Evolutionary conservation across 2,329 filamentous ascomycete genomes (phyloP), one percentile per base, ranked within the genome.

Genomic region (Ophiostoma angusticollis): DNA sequence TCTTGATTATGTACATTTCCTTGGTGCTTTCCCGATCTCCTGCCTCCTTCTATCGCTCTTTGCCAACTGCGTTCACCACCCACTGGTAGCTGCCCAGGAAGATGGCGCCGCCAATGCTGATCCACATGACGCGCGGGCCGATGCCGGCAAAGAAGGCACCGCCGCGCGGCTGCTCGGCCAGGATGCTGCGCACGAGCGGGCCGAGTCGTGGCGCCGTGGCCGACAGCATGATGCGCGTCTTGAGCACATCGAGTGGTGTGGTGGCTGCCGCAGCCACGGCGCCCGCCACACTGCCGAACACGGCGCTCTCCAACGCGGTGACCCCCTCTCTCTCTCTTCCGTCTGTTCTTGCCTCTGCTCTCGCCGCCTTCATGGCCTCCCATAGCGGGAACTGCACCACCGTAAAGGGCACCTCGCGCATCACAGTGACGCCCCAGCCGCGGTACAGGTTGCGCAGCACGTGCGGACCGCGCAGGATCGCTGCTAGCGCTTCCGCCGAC

Each of bases 321-420:
- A 91, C 65, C 54, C 69, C 62, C 53, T 47, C n/a, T n/a, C n/a
- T n/a, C n/a, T n/a, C n/a, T n/a, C n/a, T n/a, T n/a, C n/a, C n/a
- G 49, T 3, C 36, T 44, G 3, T 45, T 44, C 1, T 44, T 43
- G 18, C 27, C n/a, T 37, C 0, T 34, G 29, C 43, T 49, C 59
- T 6, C 77, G 68, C 71, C 74, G 68, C 67, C 69, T 95, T 96
- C 70, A 96, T 73, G 5, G 72, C 77, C 62, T 98, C 91, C 91
- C 91, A 98, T 46, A 98, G 70, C 32, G 91, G 91, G 57, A 98
- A 98, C 60, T 98, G 91, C 46, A 98, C 82, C 9, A 95, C 79
- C 3, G 93, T 96, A 54, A 98, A 98, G 4, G 91, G 91, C 45
- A 98, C 87, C 66, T 98, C 91, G 43, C 91, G 77, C 63, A 95